phyloP scores from a whole-genome alignment of 495 filamentous ascomycete genomes.

The Bacidia rubella region DNA sequence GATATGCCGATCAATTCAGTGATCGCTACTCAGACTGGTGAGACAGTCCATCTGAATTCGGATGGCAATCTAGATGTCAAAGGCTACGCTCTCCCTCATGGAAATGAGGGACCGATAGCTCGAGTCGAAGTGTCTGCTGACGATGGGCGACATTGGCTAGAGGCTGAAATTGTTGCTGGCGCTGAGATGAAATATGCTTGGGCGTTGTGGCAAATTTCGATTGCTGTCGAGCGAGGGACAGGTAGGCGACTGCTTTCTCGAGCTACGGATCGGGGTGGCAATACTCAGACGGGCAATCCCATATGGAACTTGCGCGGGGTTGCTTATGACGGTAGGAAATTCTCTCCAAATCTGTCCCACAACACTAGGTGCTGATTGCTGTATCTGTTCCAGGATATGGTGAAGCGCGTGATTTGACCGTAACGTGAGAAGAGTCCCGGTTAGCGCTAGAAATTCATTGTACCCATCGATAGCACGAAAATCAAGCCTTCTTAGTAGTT shows the following conservation, averaged over 20 bases:
- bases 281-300: conserved; percentile 32
- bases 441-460: too few species aligned
- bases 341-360: too few species aligned
- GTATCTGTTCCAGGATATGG: too few species aligned
- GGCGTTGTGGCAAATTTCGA: conserved; percentile 31
- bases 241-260: conserved; percentile 35
- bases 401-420: too few species aligned
- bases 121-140: conserved; percentile 40
- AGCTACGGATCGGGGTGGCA: conserved; percentile 37
- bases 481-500: too few species aligned
- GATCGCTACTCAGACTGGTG: conserved; percentile 31
- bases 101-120: conserved; percentile 37
- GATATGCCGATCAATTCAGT: conserved; percentile 51
- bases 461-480: too few species aligned
- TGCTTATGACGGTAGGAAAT: conserved; percentile 48
- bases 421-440: too few species aligned
- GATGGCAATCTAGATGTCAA: conserved; percentile 32
- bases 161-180: conserved; percentile 27
- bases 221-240: conserved; percentile 22
- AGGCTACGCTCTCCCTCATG: conserved; percentile 45
- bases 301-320: conserved; percentile 49
- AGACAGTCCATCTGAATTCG: conserved; percentile 23
- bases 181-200: conserved; percentile 33
- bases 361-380: too few species aligned
- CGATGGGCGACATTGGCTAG: conserved; percentile 35